A percentile compares a stretch with the other conserved stretches of the same genome.
phyloP scores from a whole-genome alignment of 768 basidiomycete species.

The Leccinum pellstonianum region DNA sequence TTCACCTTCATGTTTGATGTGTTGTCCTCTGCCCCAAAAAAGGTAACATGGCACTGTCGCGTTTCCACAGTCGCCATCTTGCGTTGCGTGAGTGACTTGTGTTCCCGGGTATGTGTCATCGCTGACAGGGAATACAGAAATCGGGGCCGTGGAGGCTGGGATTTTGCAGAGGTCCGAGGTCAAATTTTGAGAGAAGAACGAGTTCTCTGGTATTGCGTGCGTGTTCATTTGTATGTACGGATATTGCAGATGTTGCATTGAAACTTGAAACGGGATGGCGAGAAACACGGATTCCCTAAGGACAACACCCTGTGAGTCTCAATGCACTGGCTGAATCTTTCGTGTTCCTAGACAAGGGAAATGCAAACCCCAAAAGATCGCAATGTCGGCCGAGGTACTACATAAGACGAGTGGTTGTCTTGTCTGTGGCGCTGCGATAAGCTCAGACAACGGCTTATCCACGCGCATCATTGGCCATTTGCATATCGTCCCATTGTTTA shows the following conservation, averaged over 20 bases:
- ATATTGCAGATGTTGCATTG: neutral
- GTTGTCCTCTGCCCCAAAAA: neutral
- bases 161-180: conserved; percentile 22
- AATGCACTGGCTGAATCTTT: neutral
- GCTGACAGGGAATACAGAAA: conserved; percentile 18
- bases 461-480: neutral
- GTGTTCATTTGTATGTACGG: neutral
- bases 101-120: neutral
- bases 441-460: neutral
- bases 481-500: neutral
- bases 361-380: too few relatives aligned
- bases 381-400: neutral
- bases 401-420: neutral
- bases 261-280: neutral
- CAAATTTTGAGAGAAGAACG: conserved; percentile 14
- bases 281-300: neutral
- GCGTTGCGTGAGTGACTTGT: conserved; percentile 27
- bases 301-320: neutral
- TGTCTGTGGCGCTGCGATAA: neutral
- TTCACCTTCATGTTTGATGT: neutral
- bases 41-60: conserved; percentile 27
- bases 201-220: neutral
- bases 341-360: too few relatives aligned
- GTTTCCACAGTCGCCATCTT: conserved; percentile 32
- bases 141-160: conserved; percentile 31